Evolutionary conservation across 225 moss, liverwort and hornwort species (phyloP).

Genomic region (Bryum argenteum): DNA sequence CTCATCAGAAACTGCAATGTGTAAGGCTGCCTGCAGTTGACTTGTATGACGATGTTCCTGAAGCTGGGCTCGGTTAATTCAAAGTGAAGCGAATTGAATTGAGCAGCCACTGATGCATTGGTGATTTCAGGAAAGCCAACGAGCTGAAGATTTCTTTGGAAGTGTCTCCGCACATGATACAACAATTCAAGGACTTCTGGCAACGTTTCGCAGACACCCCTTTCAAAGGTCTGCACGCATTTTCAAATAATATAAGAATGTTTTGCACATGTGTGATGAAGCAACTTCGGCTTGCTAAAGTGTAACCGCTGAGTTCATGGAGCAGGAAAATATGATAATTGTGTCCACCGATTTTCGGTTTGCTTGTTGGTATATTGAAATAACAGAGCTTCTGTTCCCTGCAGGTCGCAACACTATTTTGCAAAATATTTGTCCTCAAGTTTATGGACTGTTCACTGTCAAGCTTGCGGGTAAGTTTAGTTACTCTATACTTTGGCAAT

Average conservation of each 20-base stretch:
- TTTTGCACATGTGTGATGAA: slow-evolving; percentile 19
- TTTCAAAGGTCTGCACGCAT: slow-evolving; percentile 62
- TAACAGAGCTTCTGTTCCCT: slow-evolving; percentile 23
- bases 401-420: slow-evolving; percentile 89
- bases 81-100: slow-evolving; percentile 28
- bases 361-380: slow-evolving; percentile 2
- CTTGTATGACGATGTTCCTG: slow-evolving; percentile 18
- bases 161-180: slow-evolving; percentile 70
- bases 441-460: slow-evolving; percentile 89
- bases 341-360: slow-evolving; percentile 13
- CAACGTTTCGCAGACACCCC: slow-evolving; percentile 60
- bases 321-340: slow-evolving; percentile 4
- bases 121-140: slow-evolving; percentile 69
- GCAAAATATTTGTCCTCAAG: slow-evolving; percentile 95
- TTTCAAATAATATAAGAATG: slow-evolving; percentile 4
- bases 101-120: slow-evolving; percentile 19
- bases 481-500: slow-evolving; percentile 6
- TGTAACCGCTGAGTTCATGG: slow-evolving; percentile 15
- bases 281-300: neutral
- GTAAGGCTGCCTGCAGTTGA: slow-evolving; percentile 11
- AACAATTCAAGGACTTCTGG: slow-evolving; percentile 89
- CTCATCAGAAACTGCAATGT: slow-evolving; percentile 19
- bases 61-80: slow-evolving; percentile 1
- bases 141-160: slow-evolving; percentile 71
- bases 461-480: slow-evolving; percentile 82